Conservation (phyloP, 371 early-diverging fungal species). For the Mucor plumbeus region DNA sequence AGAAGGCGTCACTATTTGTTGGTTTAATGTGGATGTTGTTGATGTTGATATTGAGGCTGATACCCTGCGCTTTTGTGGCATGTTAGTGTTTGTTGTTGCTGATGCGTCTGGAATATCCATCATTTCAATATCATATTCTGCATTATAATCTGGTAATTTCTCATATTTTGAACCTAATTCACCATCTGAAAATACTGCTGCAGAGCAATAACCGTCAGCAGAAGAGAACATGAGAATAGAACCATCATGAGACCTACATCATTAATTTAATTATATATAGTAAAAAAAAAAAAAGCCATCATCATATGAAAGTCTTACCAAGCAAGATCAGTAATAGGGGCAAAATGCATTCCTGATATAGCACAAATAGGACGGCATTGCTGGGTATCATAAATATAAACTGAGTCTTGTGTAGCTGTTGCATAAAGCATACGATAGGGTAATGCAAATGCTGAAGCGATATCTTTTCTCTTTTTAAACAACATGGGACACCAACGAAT, state of each 20-base stretch:
- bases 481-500: conserved; percentile 75
- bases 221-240: conserved; percentile 76
- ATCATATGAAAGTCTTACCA: conserved; percentile 58
- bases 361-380: conserved; percentile 73
- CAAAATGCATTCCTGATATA: conserved; percentile 86
- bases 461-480: conserved; percentile 47
- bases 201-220: conserved; percentile 91
- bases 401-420: conserved; percentile 82
- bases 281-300: background rate
- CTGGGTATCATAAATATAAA: conserved; percentile 90
- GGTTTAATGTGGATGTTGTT: background rate
- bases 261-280: conserved; percentile 5
- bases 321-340: conserved; percentile 86
- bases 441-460: conserved; percentile 49
- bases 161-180: conserved; percentile 58
- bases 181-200: conserved; percentile 72
- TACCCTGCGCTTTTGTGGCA: conserved; percentile 13
- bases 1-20: conserved; percentile 8
- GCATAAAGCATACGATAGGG: conserved; percentile 86
- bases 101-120: conserved; percentile 24
- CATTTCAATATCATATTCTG: conserved; percentile 36
- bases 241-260: conserved; percentile 74
- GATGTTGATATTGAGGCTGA: conserved; percentile 4
- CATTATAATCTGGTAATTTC: conserved; percentile 6
- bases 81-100: background rate